Percentiles rank a stretch among this genome's conserved stretches.
Conservation (phyloP, 2,329 filamentous ascomycete species). For the Chrysosporium queenslandicum region DNA sequence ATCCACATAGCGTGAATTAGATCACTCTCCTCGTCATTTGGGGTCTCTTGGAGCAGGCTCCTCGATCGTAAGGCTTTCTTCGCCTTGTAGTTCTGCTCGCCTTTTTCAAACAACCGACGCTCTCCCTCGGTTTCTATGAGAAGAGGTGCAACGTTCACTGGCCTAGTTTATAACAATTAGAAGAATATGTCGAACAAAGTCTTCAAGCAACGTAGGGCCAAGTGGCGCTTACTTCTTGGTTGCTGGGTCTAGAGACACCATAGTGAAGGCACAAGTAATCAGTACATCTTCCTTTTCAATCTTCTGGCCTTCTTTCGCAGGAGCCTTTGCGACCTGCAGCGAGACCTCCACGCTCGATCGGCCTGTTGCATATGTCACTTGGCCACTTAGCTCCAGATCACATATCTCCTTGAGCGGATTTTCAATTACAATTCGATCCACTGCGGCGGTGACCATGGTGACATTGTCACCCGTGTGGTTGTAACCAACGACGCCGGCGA, state of each 20-base stretch:
- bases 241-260: slow-evolving; percentile 61
- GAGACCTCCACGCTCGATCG: slow-evolving; percentile 65
- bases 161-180: slow-evolving; percentile 29
- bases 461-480: slow-evolving; percentile 58
- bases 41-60: slow-evolving; percentile 55
- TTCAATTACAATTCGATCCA: slow-evolving; percentile 56
- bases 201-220: too few species aligned
- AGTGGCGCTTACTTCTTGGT: slow-evolving; percentile 54
- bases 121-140: slow-evolving; percentile 56
- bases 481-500: slow-evolving; percentile 66
- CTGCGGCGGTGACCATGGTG: slow-evolving; percentile 54
- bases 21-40: slow-evolving; percentile 60
- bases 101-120: slow-evolving; percentile 51
- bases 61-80: slow-evolving; percentile 54
- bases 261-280: slow-evolving; percentile 65
- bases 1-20: slow-evolving; percentile 67
- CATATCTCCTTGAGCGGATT: slow-evolving; percentile 67
- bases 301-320: slow-evolving; percentile 43
- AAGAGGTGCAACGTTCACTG: slow-evolving; percentile 52
- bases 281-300: slow-evolving; percentile 51
- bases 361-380: slow-evolving; percentile 62
- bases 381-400: slow-evolving; percentile 62
- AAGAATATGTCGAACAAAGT: too few species aligned
- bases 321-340: slow-evolving; percentile 60
- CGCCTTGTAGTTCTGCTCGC: slow-evolving; percentile 55